Evolutionary conservation across 78 protist species (phyloP).

Genomic region (slime mould (Dictyostelium discoideum)): dicty_2.7 NC_007090.3:917001-917500

Average conservation of each 20-base stretch:
- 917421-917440: neutral
- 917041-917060: neutral
- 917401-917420: neutral
- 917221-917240: neutral
- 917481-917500: neutral
- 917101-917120: neutral
- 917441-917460: neutral
- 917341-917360: neutral
- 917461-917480: neutral
- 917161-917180: neutral
- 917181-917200: neutral
- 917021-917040: neutral
- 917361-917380: neutral
- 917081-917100: neutral
- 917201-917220: neutral
- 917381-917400: slow-evolving; percentile 5
- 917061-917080: neutral
- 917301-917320: slow-evolving; percentile 6
- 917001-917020: neutral
- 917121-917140: neutral
- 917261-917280: neutral
- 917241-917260: slow-evolving; percentile 2
- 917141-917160: neutral
- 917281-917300: neutral
- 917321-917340: neutral